Evolutionary conservation across 2,329 filamentous ascomycete species (phyloP).

Genomic region (Hymenotorrendiella dingleyae): DNA sequence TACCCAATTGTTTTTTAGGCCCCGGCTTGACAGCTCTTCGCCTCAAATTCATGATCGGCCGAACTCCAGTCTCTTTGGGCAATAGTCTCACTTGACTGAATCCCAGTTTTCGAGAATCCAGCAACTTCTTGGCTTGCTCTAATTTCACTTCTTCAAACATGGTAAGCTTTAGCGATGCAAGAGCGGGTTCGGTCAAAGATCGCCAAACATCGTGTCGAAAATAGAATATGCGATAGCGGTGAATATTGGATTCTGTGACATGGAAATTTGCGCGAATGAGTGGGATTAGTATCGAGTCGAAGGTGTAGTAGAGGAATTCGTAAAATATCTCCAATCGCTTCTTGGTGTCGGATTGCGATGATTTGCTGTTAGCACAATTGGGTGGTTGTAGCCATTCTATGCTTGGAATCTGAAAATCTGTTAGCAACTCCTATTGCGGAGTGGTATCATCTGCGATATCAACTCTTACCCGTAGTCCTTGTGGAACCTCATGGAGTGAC

Average conservation of each 20-base stretch:
- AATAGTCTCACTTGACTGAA: conserved; percentile 75
- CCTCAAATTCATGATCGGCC: conserved; percentile 83
- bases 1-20: conserved; percentile 49
- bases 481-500: conserved; percentile 69
- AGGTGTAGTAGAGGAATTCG: conserved; percentile 86
- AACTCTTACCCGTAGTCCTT: conserved; percentile 63
- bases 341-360: conserved; percentile 62
- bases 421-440: conserved; percentile 1
- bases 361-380: conserved; percentile 42
- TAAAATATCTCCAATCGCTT: conserved; percentile 76
- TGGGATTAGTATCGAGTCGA: conserved; percentile 87
- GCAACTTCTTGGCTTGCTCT: conserved; percentile 47
- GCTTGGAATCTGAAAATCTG: conserved; percentile 49
- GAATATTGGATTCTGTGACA: conserved; percentile 79
- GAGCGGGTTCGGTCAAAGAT: conserved; percentile 64
- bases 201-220: conserved; percentile 94
- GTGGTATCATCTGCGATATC: not conserved
- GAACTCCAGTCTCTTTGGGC: conserved; percentile 70
- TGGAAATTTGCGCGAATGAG: conserved; percentile 86
- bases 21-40: conserved; percentile 51
- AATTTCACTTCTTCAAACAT: conserved; percentile 76
- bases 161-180: conserved; percentile 57
- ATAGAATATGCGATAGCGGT: conserved; percentile 81
- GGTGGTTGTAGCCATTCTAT: conserved; percentile 69
- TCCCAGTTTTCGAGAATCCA: conserved; percentile 61